Evolutionary conservation across 768 basidiomycete genomes (phyloP), one percentile per base, ranked within the genome.

Genomic region (Crassisporium funariophilum): DNA sequence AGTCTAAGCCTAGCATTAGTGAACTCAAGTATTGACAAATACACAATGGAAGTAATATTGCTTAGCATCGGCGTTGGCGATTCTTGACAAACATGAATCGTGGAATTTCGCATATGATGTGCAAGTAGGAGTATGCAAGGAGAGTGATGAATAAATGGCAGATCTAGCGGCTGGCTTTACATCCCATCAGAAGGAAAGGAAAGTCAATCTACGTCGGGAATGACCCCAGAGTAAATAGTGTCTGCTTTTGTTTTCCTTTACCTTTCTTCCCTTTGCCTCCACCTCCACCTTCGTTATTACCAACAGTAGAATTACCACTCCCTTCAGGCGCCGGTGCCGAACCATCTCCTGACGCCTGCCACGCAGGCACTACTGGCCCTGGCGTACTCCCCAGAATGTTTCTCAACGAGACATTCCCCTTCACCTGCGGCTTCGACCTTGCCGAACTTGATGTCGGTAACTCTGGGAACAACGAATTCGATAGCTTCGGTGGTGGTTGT

Each of bases 211-310:
- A 72, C 15, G 66, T 58, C 11, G 76, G 73, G 65, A 77, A 74
- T 4, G 75, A 64, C n/a, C 78, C 77, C 46, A 78, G 62, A 9
- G 75, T 91, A 57, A 92, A 93, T 53, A 94, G 64, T 7, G 82
- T 91, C 74, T 92, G 88, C 68, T 92, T 92, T 63, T 83, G 81
- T 65, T 91, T 91, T 1, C 82, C 83, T 60, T 91, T 93, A 0
- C 80, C 78, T 66, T 89, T 91, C 75, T 82, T 88, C 24, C 80
- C 81, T 55, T 81, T 85, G 0, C 54, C 57, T 27, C 50, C 62
- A 6, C 45, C 8, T 44, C 45, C 11, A 44, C 29, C 37, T 44
- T 47, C 24, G 27, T 33, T 39, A 48, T 40, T 15, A 13, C 21
- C 46, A 17, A 36, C 31, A 27, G 15, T 27, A 24, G 52, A 34